Base-by-base conservation (phyloP, 1,284 basidiomycete species). In the Rhodotorula sp. region DNA sequence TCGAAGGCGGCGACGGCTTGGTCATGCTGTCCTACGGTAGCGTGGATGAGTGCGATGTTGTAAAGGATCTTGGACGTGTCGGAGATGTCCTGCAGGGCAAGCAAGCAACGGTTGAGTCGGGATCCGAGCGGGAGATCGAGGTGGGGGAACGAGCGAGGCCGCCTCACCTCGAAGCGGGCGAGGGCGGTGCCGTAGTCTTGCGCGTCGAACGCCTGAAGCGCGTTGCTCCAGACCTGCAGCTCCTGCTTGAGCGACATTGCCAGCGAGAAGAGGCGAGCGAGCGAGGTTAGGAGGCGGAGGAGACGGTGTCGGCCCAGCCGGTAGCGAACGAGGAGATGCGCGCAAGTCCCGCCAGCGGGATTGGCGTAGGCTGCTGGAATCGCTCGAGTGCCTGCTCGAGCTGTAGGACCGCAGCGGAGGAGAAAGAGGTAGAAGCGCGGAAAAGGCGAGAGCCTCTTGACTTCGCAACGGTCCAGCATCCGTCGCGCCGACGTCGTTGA, bases 21-120 rank as follows among this genome's bases (percentile, higher is more conserved):
- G 80, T 91, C 88, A 79, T 96, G 93, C 80, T 91, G 88, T 4
- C 92, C 91, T 25, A 92, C 84, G 60, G 91, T 93, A 50, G 93
- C 93, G 78, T 91, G 90, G 78, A 96, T 93, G 73, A 95, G 85
- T 42, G 90, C 93, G 83, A 94, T 91, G 80, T 95, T 95, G 67
- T 90, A 91, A 70, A 91, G 86, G 78, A 95, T 91, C 84, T 92
- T 93, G 74, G 91, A 92, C 21, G 89, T 90, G 80, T 93, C 68
- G 21, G 68, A 48, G 68, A 73, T 75, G 13, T 27, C 52, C 46
- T 68, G 55, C 27, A 25, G 21, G 52, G 25, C 13, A 17, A 42
- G n/a, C 12, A 4, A 62, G 16, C 21, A 21, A 13, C 19, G 48
- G 34, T 14, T 8, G 27, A 13, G 19, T 0, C 13, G 4, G 10